These are phyloP conservation scores for Cenchrus purpureus DNA, from an alignment of 176 grass and related monocot genomes.

Conservation along the genomic window DNA sequence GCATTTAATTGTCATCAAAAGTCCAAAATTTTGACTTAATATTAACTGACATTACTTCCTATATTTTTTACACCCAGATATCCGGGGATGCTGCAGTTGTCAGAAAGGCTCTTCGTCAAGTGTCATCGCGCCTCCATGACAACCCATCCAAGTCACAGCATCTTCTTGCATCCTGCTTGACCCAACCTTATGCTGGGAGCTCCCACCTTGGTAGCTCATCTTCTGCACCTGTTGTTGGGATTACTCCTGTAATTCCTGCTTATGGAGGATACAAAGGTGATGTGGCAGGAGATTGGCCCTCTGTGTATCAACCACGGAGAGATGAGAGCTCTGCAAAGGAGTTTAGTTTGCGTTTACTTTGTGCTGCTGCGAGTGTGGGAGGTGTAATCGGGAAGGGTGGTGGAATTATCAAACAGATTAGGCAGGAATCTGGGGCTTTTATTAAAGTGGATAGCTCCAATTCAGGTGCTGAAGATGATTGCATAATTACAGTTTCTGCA, in stretches of 20 bases:
- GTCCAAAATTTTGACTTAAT: not conserved
- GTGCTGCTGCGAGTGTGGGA: conserved; percentile 71
- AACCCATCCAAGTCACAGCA: conserved; percentile 95
- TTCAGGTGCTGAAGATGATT: conserved; percentile 72
- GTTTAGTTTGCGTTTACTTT: conserved; percentile 86
- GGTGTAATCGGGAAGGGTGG: conserved; percentile 95
- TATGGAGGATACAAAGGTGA: conserved; percentile 84
- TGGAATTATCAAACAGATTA: conserved; percentile 93
- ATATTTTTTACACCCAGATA: conserved; percentile 59
- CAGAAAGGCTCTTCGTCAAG: conserved; percentile 84
- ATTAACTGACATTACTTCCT: conserved; percentile 14
- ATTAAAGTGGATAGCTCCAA: conserved; percentile 81
- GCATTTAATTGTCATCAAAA: not conserved
- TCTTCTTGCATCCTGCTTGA: conserved; percentile 56
- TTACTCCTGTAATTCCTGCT: conserved; percentile 60
- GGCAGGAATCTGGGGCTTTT: conserved; percentile 94
- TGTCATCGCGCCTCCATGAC: conserved; percentile 88
- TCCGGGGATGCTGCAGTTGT: conserved; percentile 70
- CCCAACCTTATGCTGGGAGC: conserved; percentile 54
- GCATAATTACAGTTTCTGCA: conserved; percentile 92
- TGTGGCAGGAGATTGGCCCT: conserved; percentile 69
- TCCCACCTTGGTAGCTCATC: conserved; percentile 62
- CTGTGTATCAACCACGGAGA: conserved; percentile 70
- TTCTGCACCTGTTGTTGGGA: conserved; percentile 63
- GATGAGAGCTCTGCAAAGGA: conserved; percentile 83